Percentiles rank a stretch among this genome's conserved stretches.
Conservation (phyloP, 108 stramenopile species). For the Cyclotella kingstonii region DNA sequence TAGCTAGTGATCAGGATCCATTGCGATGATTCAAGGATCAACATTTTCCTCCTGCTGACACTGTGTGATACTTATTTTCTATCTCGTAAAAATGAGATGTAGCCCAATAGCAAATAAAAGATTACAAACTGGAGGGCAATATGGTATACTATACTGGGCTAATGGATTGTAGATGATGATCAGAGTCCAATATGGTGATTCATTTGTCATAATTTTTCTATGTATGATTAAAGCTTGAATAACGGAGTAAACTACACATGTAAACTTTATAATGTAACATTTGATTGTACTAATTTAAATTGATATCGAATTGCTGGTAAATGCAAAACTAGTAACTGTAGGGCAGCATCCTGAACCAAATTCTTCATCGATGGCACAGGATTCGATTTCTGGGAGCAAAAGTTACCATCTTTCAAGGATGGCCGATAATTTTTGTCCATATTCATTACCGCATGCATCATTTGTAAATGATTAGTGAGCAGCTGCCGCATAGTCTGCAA, state of each 20-base stretch:
- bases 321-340: constrained; percentile 37
- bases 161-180: constrained; percentile 82
- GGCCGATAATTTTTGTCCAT: not conserved
- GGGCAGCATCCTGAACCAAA: constrained; percentile 24
- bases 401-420: not conserved
- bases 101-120: too few species aligned
- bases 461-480: constrained; percentile 34
- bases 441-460: constrained; percentile 22
- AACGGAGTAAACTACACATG: too few species aligned
- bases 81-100: too few species aligned
- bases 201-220: too few species aligned
- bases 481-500: constrained; percentile 9
- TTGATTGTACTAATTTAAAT: not conserved
- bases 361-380: constrained; percentile 13
- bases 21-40: too few species aligned
- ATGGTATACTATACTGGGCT: too few species aligned
- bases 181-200: constrained; percentile 16
- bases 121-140: too few species aligned
- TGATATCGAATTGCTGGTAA: constrained; percentile 26
- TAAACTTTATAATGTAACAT: too few species aligned
- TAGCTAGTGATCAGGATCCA: too few species aligned
- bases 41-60: too few species aligned
- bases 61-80: too few species aligned
- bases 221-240: too few species aligned
- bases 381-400: not conserved